Evolutionary conservation across 2,329 filamentous ascomycete genomes (phyloP), one percentile per base, ranked within the genome.

Genomic region (Microdochium paspali): DNA sequence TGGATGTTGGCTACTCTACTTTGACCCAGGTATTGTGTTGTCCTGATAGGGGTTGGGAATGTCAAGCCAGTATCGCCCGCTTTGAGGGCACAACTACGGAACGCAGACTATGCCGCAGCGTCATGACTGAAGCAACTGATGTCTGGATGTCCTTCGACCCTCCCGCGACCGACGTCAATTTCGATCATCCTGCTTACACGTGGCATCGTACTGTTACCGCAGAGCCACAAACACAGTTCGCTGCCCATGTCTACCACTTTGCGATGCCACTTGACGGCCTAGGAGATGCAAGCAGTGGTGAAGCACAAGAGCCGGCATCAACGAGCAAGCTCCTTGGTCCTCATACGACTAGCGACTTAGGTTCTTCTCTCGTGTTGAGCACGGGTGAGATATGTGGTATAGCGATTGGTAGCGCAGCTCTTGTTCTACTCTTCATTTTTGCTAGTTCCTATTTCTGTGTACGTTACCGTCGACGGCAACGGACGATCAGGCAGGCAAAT

Each of bases 91-190:
- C 15, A 18, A 18, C n/a, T 18, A 20, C 6, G 18, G 18, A 21
- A 18, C 35, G 50, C 31, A 47, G 52, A 12, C 39, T 54, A 26
- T 54, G 52, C 45, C 44, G 25, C 10, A 52, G 52, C 44, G 32
- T 44, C 4, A 15, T 51, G 24, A 48, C 50, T 4, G 49, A 28
- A 20, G 15, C 3, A n/a, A 51, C 52, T 18, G 24, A 40, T 4
- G 24, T 54, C 46, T 54, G 52, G 52, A 50, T 54, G 50, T 50
- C 40, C 31, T 54, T 49, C 45, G 50, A 54, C 35, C 52, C 52
- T 44, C 45, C 50, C 18, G 35, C 20, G 18, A 21, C 35, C 12
- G 23, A 40, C 23, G 35, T 20, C 4, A 4, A 20, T 40, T 20
- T 20, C 15, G 35, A 21, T 18, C 35, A 40, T 21, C 15, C 3